Evolutionary conservation across 441 rosid species (phyloP), one percentile per base, ranked within the genome.

Genomic region (Mallotus repandus): DNA sequence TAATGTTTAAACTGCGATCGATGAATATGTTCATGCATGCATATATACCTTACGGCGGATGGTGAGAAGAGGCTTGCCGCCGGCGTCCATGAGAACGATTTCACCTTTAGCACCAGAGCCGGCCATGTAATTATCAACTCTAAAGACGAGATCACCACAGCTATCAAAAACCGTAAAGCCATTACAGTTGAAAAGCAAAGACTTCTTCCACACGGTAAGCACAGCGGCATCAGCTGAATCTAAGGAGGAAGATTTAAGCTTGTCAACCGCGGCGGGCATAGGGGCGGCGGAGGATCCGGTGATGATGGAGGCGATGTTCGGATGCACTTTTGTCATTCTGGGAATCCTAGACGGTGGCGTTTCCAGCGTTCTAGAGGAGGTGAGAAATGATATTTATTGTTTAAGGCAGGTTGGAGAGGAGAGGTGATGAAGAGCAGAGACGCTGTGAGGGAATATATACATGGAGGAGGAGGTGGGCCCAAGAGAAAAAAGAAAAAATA

Each of bases 141-240:
- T 81, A 66, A 85, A 94, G 21, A 87, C 88, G 50, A 94, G 91
- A 63, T 92, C 77, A 13, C 99, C 99, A 62, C 69, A 85, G 67
- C 84, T 63, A 70, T 91, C 97, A 46, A 76, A 92, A 60, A 94
- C 99, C 4, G 99, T 91, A 73, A 88, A 94, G 10, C 99, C 99
- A 35, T 88, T 89, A 79, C 99, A 91, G 82, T 89, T 92, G 81
- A 94, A 91, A 38, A 94, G 87, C 76, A 94, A 83, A 2, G 99
- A 94, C 77, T 94, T 94, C 85, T 82, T 91, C 99, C 99, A 94
- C 61, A 94, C 99, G 19, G 97, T 94, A n/a, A 94, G 73, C 25
- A 82, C 86, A 41, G 78, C 76, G 25, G 79, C 75, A 45, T 71
- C 84, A 0, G 56, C 25, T 0, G 63, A n/a, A 9, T 62, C 77